Evolutionary conservation across 148 eudicot genomes (phyloP).

Genomic region (Limonium bicolor): DNA sequence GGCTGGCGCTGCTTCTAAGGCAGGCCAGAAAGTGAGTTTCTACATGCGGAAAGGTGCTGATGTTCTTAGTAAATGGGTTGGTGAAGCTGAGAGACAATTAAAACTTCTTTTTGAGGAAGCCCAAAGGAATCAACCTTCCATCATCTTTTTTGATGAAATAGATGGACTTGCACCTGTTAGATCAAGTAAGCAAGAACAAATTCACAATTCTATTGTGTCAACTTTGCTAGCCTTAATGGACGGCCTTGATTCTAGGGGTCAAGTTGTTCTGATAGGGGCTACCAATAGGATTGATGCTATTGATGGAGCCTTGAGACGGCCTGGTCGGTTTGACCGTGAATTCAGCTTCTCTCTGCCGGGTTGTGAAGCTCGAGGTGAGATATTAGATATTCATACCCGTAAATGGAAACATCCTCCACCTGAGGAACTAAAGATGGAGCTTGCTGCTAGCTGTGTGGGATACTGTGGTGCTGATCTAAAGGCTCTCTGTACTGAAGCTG

Average conservation of each 20-base stretch:
- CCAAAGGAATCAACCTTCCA: constrained; percentile 94
- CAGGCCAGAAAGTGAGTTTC: constrained; percentile 99
- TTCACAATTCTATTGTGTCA: constrained; percentile 97
- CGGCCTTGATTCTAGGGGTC: constrained; percentile 98
- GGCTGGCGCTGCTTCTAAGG: constrained; percentile 97
- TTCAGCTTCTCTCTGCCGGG: constrained; percentile 95
- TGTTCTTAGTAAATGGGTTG: constrained; percentile 99
- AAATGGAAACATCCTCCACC: constrained; percentile 95
- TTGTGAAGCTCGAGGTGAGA: constrained; percentile 94
- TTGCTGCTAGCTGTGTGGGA: constrained; percentile 99
- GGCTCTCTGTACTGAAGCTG: constrained; percentile 98
- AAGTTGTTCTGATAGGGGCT: constrained; percentile 98
- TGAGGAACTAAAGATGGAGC: constrained; percentile 61
- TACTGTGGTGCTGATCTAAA: constrained; percentile 99
- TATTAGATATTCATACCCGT: constrained; percentile 86
- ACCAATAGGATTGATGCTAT: constrained; percentile 97
- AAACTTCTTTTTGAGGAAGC: constrained; percentile 96
- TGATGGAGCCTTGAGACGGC: constrained; percentile 98
- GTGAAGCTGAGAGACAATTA: constrained; percentile 95
- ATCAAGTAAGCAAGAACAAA: constrained; percentile 99
- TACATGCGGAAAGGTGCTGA: constrained; percentile 99
- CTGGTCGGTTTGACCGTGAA: constrained; percentile 97
- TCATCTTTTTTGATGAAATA: constrained; percentile 95
- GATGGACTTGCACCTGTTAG: constrained; percentile 99
- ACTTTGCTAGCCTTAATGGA: constrained; percentile 98